These are phyloP conservation scores for Pichia sp. DNA, from an alignment of 1,139 yeast species.

Conservation along the genomic window DNA sequence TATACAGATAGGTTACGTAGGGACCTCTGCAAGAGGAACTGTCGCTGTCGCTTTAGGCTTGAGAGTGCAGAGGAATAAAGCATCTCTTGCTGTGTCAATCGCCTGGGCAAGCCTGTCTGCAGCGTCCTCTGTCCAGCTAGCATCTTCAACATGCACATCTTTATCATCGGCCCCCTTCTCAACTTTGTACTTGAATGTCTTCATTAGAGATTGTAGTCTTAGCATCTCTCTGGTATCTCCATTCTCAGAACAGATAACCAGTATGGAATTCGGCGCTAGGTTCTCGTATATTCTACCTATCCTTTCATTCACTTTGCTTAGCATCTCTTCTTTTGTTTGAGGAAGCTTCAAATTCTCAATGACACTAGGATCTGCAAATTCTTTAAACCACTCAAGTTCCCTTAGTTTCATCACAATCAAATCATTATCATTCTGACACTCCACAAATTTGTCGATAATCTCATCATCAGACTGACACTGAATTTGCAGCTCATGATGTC, in stretches of 20 bases:
- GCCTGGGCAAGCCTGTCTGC: slow-evolving; percentile 39
- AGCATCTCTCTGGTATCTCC: slow-evolving; percentile 54
- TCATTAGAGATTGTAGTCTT: slow-evolving; percentile 37
- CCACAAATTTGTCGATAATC: slow-evolving; percentile 36
- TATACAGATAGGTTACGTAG: too few relatives aligned
- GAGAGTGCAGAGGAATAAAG: slow-evolving; percentile 45
- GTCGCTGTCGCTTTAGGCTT: too few relatives aligned
- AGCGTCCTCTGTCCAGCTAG: slow-evolving; percentile 46
- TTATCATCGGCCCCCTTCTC: slow-evolving; percentile 21
- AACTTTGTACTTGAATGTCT: slow-evolving; percentile 36
- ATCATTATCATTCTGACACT: slow-evolving; percentile 33
- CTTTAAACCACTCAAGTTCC: slow-evolving; percentile 46
- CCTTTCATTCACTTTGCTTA: slow-evolving; percentile 34
- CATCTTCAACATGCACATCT: slow-evolving; percentile 28
- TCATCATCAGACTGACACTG: slow-evolving; percentile 55
- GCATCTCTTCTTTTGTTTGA: slow-evolving; percentile 22
- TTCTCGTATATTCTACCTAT: slow-evolving; percentile 42
- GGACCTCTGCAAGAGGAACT: too few relatives aligned
- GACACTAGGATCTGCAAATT: slow-evolving; percentile 15
- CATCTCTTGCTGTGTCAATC: slow-evolving; percentile 44
- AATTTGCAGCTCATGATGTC: slow-evolving; percentile 27
- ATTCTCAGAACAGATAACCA: slow-evolving; percentile 56
- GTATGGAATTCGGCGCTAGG: slow-evolving; percentile 52
- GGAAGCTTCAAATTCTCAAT: slow-evolving; percentile 12
- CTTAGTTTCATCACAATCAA: slow-evolving; percentile 50